Evolutionary conservation across 345 rosid genomes (phyloP).

Genomic region (Hibiscus mutabilis): DNA sequence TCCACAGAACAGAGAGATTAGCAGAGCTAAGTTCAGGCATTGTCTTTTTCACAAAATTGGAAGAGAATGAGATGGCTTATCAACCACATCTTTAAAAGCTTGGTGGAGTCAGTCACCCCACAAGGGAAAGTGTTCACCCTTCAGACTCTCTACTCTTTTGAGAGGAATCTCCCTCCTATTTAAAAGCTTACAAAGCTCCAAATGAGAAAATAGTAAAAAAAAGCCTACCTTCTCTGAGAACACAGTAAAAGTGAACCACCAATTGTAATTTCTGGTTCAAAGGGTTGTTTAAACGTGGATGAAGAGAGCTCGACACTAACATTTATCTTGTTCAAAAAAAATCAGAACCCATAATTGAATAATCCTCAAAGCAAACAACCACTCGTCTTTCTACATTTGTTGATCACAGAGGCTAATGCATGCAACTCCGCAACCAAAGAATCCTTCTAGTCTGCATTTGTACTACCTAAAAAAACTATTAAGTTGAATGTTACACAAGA

Average conservation of each 20-base stretch:
- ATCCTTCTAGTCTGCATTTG: not conserved
- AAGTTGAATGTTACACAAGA: not conserved
- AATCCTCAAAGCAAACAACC: not conserved
- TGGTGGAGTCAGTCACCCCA: constrained; percentile 8
- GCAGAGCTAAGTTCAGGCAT: not conserved
- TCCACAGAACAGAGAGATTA: not conserved
- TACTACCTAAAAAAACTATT: not conserved
- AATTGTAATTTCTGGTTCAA: not conserved
- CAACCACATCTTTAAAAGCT: not conserved
- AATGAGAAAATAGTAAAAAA: not conserved
- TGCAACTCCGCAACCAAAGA: not conserved
- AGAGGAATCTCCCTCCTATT: not conserved
- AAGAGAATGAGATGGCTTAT: not conserved
- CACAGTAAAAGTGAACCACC: not conserved
- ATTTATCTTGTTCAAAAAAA: not conserved
- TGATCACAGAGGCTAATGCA: not conserved
- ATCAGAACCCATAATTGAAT: not conserved
- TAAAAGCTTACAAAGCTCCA: not conserved
- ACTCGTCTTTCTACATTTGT: not conserved
- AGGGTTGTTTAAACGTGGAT: not conserved
- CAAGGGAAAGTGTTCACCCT: not conserved
- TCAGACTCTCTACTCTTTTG: not conserved
- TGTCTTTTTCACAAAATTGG: not conserved
- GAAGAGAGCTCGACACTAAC: not conserved
- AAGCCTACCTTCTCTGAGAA: not conserved